These are phyloP conservation scores for Epichloe glyceriae DNA, from an alignment of 2,329 filamentous ascomycete species.

Conservation along the genomic window DNA sequence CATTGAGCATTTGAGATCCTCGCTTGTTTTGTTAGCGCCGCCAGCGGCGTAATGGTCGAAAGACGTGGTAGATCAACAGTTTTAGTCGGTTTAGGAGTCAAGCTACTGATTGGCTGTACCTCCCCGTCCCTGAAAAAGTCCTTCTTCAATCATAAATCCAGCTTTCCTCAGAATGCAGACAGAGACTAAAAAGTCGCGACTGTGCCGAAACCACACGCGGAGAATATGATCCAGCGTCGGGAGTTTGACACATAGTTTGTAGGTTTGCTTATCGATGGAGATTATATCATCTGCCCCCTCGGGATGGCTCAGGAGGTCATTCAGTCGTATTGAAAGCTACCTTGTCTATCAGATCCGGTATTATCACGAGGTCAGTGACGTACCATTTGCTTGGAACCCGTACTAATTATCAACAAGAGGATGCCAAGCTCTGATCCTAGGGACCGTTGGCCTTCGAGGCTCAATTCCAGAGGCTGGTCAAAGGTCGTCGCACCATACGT, in stretches of 20 bases:
- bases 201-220: conserved; percentile 16
- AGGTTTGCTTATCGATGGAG: conserved; percentile 9
- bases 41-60: conserved; percentile 15
- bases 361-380: background rate
- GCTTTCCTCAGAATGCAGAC: conserved; percentile 19
- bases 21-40: background rate
- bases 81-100: background rate
- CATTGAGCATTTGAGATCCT: conserved; percentile 6
- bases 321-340: conserved; percentile 6
- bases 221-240: conserved; percentile 14
- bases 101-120: background rate
- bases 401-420: conserved; percentile 1
- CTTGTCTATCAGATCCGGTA: background rate
- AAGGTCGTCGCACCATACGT: background rate
- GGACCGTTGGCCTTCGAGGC: conserved; percentile 3
- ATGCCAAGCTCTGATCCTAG: conserved; percentile 2
- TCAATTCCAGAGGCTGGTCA: conserved; percentile 3
- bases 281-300: conserved; percentile 6
- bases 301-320: conserved; percentile 4
- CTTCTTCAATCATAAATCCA: conserved; percentile 16
- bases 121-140: conserved; percentile 1
- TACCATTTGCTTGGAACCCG: conserved; percentile 4
- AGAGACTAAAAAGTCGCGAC: conserved; percentile 20
- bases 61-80: conserved; percentile 8
- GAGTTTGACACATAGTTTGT: conserved; percentile 14